Evolutionary conservation across 768 basidiomycete species (phyloP).

Genomic region (Tricholoma hemisulphureum): DNA sequence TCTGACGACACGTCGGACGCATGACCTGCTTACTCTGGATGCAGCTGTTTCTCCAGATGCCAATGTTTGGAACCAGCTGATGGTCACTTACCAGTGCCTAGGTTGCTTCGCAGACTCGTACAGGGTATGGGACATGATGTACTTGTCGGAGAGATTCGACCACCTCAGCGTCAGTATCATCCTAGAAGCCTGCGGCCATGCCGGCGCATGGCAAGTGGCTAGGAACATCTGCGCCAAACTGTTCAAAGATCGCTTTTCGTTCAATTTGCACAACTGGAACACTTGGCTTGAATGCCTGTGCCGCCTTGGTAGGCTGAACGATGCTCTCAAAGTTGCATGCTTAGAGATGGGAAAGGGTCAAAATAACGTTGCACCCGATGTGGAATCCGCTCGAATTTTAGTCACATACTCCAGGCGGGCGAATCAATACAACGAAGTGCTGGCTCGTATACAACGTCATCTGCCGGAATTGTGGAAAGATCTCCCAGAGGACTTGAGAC

Average conservation of each 20-base stretch:
- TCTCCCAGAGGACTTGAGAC: constrained; percentile 26
- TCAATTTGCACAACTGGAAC: constrained; percentile 75
- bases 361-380: constrained; percentile 45
- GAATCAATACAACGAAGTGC: constrained; percentile 44
- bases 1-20: constrained; percentile 57
- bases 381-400: constrained; percentile 51
- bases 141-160: constrained; percentile 55
- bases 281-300: constrained; percentile 86
- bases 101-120: constrained; percentile 70
- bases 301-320: constrained; percentile 59
- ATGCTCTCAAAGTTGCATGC: constrained; percentile 65
- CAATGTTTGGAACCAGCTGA: constrained; percentile 76
- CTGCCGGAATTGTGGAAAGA: constrained; percentile 39
- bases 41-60: constrained; percentile 69
- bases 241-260: constrained; percentile 43
- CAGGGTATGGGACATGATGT: constrained; percentile 78
- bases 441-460: constrained; percentile 41
- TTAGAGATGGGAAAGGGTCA: constrained; percentile 56
- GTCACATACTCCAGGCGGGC: constrained; percentile 49
- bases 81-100: constrained; percentile 85
- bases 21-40: constrained; percentile 78
- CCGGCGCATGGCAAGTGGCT: constrained; percentile 50
- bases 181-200: constrained; percentile 77
- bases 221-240: constrained; percentile 55
- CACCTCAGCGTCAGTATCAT: constrained; percentile 75